Base-by-base conservation (phyloP, 495 filamentous ascomycete species). In the Penicillium arizonense region DNA sequence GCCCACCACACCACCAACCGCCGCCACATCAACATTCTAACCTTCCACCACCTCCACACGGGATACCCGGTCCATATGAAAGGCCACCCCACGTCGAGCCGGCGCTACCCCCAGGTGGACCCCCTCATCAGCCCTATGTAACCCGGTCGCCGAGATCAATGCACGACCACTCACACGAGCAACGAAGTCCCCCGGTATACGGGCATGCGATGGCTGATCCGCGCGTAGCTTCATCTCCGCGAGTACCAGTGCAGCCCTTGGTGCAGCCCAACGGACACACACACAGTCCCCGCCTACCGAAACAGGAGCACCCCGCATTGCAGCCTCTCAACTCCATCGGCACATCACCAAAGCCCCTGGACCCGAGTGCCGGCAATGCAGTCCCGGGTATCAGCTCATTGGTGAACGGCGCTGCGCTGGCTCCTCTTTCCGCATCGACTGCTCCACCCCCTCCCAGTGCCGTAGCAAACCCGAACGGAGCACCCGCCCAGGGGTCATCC, bases 351-450 rank as follows among this genome's bases (percentile, higher is more conserved):
- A 69, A 67, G 47, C 52, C 55, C 21, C 40, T 51, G 8, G 61
- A 71, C 33, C 55, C 49, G 41, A 59, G 59, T 45, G 41, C 70
- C 6, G 68, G 66, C 23, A 67, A 67, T 26, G 70, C 66, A 3
- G 78, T 84, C 13, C 81, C 81, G 4, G 79, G 75, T 36, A 80
- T 84, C 28, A 71, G 66, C 3, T 58, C 77, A 5, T 45, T 84
- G 18, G 77, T 84, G 60, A 82, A 76, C 62, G 76, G 68, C 40
- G 56, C 71, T n/a, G 68, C 70, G 12, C 62, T 65, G 48, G 71
- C 76, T 7, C 65, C 77, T 16, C 69, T 75, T 24, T 71, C 72
- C 30, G 65, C 73, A 1, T 65, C 71, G 8, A 56, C 67, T 10
- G 61, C 59, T 10, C 57, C 59, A 28, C 55, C 65, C 11, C 57